Evolutionary conservation across 2,329 filamentous ascomycete species (phyloP), one percentile per base, ranked within the genome.

Genomic region (Diaporthe longicolla): DNA sequence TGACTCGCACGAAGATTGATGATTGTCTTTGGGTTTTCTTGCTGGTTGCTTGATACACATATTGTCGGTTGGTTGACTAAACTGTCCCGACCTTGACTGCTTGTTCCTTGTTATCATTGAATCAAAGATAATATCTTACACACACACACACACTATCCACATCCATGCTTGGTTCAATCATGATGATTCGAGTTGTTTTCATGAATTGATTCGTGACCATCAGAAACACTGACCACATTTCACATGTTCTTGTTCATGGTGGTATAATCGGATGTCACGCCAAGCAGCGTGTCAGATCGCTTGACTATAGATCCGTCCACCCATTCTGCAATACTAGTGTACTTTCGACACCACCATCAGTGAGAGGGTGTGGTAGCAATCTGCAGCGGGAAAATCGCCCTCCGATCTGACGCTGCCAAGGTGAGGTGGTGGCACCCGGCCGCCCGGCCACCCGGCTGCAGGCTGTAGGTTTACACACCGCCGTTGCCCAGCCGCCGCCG

Each of bases 401-500:
- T 37, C 63, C 63, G 29, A 21, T 26, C 45, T 52, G 63, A 19
- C 37, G 37, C 37, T 40, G 37, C 37, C 37, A 11, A 40, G 37
- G 37, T 40, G 37, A 9, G 43, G 61, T n/a, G 54, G 26, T 57
- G 29, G 45, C 17, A 48, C 19, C 10, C 40, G 59, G 43, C 43
- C 43, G 37, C 37, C 37, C 37, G 10, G 37, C 37, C 2, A 2
- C 37, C 37, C 1, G 29, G 29, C 26, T n/a, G 19, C 19, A 26
- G 59, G 59, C 59, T 50, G 43, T 21, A 52, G 21, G 26, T 29
- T 52, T 21, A 52, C 24, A 26, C 61, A 66, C 63, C 63, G 63
- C 63, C 29, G 21, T 52, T 26, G 29, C 61, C 61, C 61, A 66
- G 45, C 61, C 45, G 32, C 15, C 45, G 37, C 11, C 37, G 11